These are phyloP conservation scores for Fraxinus platypoda DNA, from an alignment of 305 asterid genomes.

Conservation along the genomic window DNA sequence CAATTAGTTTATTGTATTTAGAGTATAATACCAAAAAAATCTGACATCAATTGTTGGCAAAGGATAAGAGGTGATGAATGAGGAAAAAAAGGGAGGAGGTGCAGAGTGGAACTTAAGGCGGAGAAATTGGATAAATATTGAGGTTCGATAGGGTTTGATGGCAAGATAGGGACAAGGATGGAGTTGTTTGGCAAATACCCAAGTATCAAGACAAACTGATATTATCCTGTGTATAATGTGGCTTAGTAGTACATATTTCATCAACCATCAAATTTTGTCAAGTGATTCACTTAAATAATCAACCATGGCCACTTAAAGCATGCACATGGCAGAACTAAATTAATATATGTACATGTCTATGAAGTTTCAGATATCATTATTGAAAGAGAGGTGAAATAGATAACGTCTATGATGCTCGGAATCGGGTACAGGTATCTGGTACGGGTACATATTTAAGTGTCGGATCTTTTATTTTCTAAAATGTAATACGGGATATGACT, in stretches of 20 bases:
- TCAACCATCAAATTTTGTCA: background rate
- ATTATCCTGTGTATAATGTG: background rate
- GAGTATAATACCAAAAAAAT: background rate
- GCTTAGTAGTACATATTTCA: background rate
- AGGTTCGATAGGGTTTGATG: background rate
- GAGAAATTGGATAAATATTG: background rate
- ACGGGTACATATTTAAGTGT: no score
- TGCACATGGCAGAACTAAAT: background rate
- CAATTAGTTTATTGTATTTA: background rate
- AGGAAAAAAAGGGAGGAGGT: background rate
- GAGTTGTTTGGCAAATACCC: background rate
- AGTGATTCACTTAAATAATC: background rate
- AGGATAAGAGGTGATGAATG: background rate
- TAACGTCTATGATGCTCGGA: background rate
- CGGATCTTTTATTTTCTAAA: no score
- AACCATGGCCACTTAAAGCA: background rate
- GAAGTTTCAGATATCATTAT: background rate
- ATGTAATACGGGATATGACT: no score
- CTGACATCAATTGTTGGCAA: background rate
- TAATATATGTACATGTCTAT: no score
- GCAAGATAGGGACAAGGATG: background rate
- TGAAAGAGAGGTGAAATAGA: background rate
- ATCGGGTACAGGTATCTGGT: no score
- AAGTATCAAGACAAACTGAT: background rate
- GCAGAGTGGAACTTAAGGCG: background rate